A percentile compares a stretch with the other conserved stretches of the same genome.
Conservation (phyloP, 1,139 yeast species). For the Yamadazyma buinensis region DNA sequence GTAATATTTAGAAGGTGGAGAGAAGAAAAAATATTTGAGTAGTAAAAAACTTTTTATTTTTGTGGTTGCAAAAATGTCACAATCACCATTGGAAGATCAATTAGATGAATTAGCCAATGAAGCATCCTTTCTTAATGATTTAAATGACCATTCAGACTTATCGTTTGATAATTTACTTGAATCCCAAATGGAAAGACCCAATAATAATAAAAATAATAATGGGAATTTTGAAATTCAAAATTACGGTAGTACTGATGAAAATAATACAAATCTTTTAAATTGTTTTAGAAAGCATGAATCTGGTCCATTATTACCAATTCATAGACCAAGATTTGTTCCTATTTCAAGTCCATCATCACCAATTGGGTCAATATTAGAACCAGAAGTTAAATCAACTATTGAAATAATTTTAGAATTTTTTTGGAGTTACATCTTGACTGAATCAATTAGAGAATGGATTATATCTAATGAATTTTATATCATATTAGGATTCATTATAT, state of each 20-base stretch:
- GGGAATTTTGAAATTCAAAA: not conserved
- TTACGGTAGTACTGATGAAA: conserved; percentile 1
- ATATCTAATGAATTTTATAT: conserved; percentile 3
- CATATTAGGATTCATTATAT: conserved; percentile 7
- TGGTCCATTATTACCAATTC: conserved; percentile 13
- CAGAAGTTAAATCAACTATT: not conserved
- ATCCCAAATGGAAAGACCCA: too few relatives aligned
- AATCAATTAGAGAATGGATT: conserved; percentile 7
- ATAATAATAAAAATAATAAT: not conserved
- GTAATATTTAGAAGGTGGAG: too few relatives aligned
- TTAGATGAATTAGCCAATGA: conserved; percentile 14
- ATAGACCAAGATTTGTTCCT: conserved; percentile 2
- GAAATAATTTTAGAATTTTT: conserved; percentile 1
- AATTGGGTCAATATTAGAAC: not conserved
- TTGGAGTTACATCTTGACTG: conserved; percentile 11
- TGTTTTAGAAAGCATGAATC: conserved; percentile 7
- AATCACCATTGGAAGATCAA: conserved; percentile 7
- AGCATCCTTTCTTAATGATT: conserved; percentile 13
- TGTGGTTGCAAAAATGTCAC: not conserved
- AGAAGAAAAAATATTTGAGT: too few relatives aligned
- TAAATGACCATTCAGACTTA: too few relatives aligned
- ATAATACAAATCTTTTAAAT: conserved; percentile 3
- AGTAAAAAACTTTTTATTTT: too few relatives aligned
- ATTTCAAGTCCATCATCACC: not conserved
- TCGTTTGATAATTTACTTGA: not conserved